Evolutionary conservation across 2,329 filamentous ascomycete species (phyloP).

Genomic region (Arachnomyces sp.): DNA sequence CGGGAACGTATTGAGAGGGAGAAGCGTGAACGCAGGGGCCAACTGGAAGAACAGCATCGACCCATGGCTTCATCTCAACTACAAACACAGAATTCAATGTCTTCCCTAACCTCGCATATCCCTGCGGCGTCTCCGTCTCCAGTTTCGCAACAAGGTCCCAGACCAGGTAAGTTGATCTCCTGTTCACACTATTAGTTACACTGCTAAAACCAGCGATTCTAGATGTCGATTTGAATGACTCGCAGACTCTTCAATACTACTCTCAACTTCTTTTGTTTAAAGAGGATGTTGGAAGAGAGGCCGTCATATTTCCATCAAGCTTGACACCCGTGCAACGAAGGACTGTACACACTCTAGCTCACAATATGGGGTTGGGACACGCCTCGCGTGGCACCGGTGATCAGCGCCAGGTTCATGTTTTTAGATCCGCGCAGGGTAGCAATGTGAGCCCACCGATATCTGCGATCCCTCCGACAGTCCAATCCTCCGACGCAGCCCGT

Average conservation of each 20-base stretch:
- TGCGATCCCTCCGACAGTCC: slow-evolving; percentile 56
- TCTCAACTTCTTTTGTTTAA: slow-evolving; percentile 86
- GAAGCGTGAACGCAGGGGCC: slow-evolving; percentile 90
- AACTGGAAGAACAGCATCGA: slow-evolving; percentile 94
- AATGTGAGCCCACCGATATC: slow-evolving; percentile 56
- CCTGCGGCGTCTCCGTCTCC: slow-evolving; percentile 60
- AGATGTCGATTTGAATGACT: slow-evolving; percentile 88
- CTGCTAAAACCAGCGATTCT: slow-evolving; percentile 23
- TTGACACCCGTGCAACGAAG: slow-evolving; percentile 78
- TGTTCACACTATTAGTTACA: slow-evolving; percentile 3
- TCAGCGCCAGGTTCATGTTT: slow-evolving; percentile 82
- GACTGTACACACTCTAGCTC: slow-evolving; percentile 86
- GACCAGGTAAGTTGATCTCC: slow-evolving; percentile 26
- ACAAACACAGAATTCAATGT: slow-evolving; percentile 79
- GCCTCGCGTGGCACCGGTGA: slow-evolving; percentile 82
- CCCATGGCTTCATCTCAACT: slow-evolving; percentile 58
- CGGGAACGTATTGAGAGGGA: slow-evolving; percentile 93
- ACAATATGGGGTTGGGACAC: slow-evolving; percentile 89
- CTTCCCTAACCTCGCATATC: slow-evolving; percentile 62
- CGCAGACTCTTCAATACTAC: slow-evolving; percentile 78
- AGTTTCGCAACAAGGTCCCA: slow-evolving; percentile 48
- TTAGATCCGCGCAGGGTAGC: slow-evolving; percentile 47
- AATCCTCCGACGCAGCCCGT: slow-evolving; percentile 67
- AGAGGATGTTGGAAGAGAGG: slow-evolving; percentile 67
- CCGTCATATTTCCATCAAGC: slow-evolving; percentile 73